Evolutionary conservation across 2,329 filamentous ascomycete genomes (phyloP).

Genomic region (Ramularia endophylla): DNA sequence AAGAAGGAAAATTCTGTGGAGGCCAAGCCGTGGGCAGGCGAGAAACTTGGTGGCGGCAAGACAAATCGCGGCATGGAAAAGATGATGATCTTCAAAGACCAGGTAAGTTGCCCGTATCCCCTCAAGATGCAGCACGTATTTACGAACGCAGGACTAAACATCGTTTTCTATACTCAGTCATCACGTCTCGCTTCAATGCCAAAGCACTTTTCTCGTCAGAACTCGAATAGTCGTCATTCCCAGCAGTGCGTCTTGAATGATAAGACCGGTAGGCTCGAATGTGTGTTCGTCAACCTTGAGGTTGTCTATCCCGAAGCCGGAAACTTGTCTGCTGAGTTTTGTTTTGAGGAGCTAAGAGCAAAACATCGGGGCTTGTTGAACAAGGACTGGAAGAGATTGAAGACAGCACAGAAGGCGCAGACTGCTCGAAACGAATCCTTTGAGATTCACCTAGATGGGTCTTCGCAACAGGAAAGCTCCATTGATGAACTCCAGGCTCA

Average conservation of each 20-base stretch:
- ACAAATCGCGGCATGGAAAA: constrained; percentile 72
- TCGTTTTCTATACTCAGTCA: constrained; percentile 51
- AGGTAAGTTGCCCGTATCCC: constrained; percentile 61
- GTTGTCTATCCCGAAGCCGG: constrained; percentile 75
- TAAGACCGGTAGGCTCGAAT: constrained; percentile 74
- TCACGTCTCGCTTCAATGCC: constrained; percentile 24
- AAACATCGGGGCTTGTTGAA: constrained; percentile 62
- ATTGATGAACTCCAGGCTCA: constrained; percentile 1
- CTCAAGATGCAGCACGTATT: constrained; percentile 51
- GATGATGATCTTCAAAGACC: constrained; percentile 90
- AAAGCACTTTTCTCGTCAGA: constrained; percentile 23
- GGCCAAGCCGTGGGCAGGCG: constrained; percentile 83
- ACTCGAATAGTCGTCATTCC: constrained; percentile 38
- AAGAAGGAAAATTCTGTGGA: constrained; percentile 92
- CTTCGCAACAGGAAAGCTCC: constrained; percentile 1
- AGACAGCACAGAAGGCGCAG: constrained; percentile 13
- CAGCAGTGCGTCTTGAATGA: constrained; percentile 79
- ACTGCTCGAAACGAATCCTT: constrained; percentile 14
- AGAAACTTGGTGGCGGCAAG: constrained; percentile 81
- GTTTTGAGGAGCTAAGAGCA: constrained; percentile 89
- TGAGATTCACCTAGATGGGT: constrained; percentile 16
- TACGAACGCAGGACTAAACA: constrained; percentile 96
- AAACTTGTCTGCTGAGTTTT: constrained; percentile 64
- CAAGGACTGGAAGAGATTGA: constrained; percentile 45
- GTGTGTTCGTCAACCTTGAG: constrained; percentile 80